Evolutionary conservation across 2,329 filamentous ascomycete genomes (phyloP), one percentile per base, ranked within the genome.

Genomic region (Colletotrichum sansevieriae): DNA sequence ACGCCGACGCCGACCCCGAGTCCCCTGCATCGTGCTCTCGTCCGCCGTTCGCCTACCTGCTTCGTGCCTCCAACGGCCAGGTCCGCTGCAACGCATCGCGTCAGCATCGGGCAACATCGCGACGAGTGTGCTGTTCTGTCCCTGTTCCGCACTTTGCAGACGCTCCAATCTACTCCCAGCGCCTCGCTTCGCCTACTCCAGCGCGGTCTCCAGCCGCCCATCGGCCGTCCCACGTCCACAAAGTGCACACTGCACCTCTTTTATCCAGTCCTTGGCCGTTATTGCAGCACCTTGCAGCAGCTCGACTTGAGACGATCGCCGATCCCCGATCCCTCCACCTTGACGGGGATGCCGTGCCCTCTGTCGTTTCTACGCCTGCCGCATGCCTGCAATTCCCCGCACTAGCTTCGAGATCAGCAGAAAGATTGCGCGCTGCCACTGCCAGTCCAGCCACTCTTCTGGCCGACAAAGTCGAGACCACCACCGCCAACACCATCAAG

Each of bases 351-450:
- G 65, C 61, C 65, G 65, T 49, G 46, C 35, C 47, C 47, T 59
- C 25, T 41, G 54, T 39, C 44, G 37, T 37, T 39, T 65, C 65
- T 47, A 54, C 65, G 52, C 52, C 54, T 52, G 46, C 60, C 33
- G 61, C 65, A 59, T 65, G 52, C 61, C 54, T 68, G 61, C 65
- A 65, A 63, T 54, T 59, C 65, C 65, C 65, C 65, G 65, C 65
- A 64, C 61, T 68, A 65, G 62, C 61, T 68, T 65, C 25, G 47
- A 59, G 39, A 68, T 65, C 65, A 55, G 54, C 61, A 65, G 37
- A 59, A 59, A 65, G 46, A 68, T 59, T 64, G 65, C 29, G 54
- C 37, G 47, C 60, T 41, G 61, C 37, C 60, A 54, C 54, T 20
- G 47, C 20, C 52, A 68, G 44, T 39, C 51, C 20, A 44, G 33